Conservation (phyloP, 116 monocot species). For the Iris pallida region DNA sequence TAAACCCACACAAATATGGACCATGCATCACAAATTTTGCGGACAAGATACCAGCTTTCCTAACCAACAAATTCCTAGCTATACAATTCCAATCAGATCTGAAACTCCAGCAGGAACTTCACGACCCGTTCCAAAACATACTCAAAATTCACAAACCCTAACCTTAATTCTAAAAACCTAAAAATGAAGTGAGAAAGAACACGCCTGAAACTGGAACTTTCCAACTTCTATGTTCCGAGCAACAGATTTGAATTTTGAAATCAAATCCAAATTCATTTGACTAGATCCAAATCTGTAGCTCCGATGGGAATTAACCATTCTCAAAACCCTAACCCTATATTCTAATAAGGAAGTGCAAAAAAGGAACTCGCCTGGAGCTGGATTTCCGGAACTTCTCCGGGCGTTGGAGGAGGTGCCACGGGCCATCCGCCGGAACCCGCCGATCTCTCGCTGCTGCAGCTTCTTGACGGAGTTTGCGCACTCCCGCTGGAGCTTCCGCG, state of each 20-base stretch:
- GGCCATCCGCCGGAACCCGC: slow-evolving; percentile 38
- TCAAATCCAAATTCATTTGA: too few species aligned
- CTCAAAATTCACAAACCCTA: background rate
- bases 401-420: slow-evolving; percentile 34
- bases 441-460: slow-evolving; percentile 69
- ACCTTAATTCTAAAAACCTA: background rate
- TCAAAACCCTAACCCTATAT: background rate
- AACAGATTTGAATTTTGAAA: too few species aligned
- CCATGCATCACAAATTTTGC: background rate
- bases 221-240: too few species aligned
- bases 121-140: background rate
- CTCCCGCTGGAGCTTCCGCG: slow-evolving; percentile 10
- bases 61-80: background rate
- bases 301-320: background rate
- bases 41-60: background rate
- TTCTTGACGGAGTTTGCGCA: slow-evolving; percentile 43
- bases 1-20: background rate
- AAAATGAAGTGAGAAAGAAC: background rate
- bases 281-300: background rate
- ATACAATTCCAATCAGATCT: background rate
- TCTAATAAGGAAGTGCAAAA: background rate
- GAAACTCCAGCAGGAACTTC: background rate
- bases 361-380: slow-evolving; percentile 51
- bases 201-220: background rate
- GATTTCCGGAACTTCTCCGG: slow-evolving; percentile 61